Percentiles rank a stretch among this genome's conserved stretches.
Conservation (phyloP, 306 rosid genomes). For the Cicer arietinum region DNA sequence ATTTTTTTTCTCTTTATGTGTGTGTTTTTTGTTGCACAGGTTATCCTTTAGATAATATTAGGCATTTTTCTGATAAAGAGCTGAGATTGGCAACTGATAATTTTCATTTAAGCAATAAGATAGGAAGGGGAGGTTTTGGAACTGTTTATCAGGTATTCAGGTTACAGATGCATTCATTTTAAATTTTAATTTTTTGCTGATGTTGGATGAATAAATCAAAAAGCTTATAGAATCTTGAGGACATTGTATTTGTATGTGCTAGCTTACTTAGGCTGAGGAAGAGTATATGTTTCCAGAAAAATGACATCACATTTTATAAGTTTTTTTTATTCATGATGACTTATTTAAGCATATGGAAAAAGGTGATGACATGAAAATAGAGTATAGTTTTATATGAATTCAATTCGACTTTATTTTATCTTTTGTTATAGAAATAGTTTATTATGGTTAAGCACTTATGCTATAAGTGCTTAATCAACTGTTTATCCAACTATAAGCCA, state of each 20-base stretch:
- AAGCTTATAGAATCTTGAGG: background rate
- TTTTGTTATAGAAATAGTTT: too few species aligned
- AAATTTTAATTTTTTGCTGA: background rate
- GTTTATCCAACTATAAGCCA: background rate
- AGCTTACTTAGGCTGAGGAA: conserved; percentile 25
- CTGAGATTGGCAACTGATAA: conserved; percentile 74
- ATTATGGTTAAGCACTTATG: too few species aligned
- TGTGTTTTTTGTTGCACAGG: conserved; percentile 49
- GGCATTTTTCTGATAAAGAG: conserved; percentile 68
- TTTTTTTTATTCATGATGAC: too few species aligned
- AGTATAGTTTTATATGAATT: too few species aligned
- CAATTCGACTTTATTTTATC: too few species aligned
- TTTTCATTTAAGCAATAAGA: conserved; percentile 68
- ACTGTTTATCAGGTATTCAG: conserved; percentile 80
- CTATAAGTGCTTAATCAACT: too few species aligned
- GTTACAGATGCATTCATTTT: background rate
- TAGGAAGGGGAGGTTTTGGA: conserved; percentile 97
- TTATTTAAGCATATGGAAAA: too few species aligned
- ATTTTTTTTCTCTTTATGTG: too few species aligned
- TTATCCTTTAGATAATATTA: conserved; percentile 56
- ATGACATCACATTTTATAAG: conserved; percentile 31
- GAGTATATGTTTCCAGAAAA: conserved; percentile 15
- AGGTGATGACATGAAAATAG: too few species aligned
- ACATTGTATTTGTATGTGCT: background rate
- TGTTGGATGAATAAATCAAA: too few species aligned